A percentile compares a stretch with the other conserved stretches of the same genome.
Evolutionary conservation across 345 rosid species (phyloP).

Genomic region (Geranium rotundifolium): DNA sequence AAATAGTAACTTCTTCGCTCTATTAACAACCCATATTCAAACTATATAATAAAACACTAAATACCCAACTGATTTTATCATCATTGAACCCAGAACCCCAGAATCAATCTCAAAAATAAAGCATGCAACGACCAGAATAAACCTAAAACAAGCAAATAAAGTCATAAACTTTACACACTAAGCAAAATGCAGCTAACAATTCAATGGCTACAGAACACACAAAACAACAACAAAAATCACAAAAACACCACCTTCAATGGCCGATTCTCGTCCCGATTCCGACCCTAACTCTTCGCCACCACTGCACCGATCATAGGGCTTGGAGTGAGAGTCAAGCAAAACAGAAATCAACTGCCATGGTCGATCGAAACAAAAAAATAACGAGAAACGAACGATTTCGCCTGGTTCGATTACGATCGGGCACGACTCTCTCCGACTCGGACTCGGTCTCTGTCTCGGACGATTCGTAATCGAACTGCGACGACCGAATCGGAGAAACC

Average conservation of each 20-base stretch:
- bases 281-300: not conserved
- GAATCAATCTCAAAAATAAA: not conserved
- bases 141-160: not conserved
- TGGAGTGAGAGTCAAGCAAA: not conserved
- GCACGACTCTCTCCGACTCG: too few relatives aligned
- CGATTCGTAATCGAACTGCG: too few relatives aligned
- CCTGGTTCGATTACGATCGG: not conserved
- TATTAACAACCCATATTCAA: not conserved
- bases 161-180: not conserved
- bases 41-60: not conserved
- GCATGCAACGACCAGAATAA: not conserved
- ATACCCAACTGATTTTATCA: not conserved
- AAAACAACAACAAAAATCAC: not conserved
- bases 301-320: not conserved
- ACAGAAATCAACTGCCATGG: not conserved
- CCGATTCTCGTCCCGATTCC: not conserved
- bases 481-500: too few relatives aligned
- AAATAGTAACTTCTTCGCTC: not conserved
- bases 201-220: too few relatives aligned
- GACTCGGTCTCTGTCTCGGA: too few relatives aligned
- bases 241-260: conserved; percentile 10
- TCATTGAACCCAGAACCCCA: not conserved
- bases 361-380: too few relatives aligned
- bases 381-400: not conserved
- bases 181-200: not conserved